Evolutionary conservation across 805 yeast genomes (phyloP).

Genomic region (Wickerhamomyces silvicola): DNA sequence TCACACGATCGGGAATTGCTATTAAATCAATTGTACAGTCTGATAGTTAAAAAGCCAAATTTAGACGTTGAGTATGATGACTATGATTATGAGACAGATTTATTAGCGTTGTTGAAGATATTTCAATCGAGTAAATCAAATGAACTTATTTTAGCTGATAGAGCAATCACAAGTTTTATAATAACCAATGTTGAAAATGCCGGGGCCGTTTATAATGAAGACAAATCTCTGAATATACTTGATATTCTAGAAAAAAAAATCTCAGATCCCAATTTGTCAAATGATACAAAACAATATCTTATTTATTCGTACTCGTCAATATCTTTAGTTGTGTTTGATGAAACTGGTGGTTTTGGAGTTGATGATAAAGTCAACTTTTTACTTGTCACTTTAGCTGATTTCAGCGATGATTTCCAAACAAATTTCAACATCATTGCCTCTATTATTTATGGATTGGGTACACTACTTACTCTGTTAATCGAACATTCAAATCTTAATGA

Average conservation of each 20-base stretch:
- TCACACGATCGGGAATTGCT: slow-evolving; percentile 20
- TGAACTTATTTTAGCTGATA: slow-evolving; percentile 8
- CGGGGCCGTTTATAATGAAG: slow-evolving; percentile 12
- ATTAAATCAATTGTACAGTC: slow-evolving; percentile 18
- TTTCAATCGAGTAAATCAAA: slow-evolving; percentile 14
- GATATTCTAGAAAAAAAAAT: slow-evolving; percentile 15
- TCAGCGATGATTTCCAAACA: slow-evolving; percentile 5
- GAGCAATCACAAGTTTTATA: slow-evolving; percentile 17
- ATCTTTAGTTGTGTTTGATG: slow-evolving; percentile 18
- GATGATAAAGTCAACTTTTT: slow-evolving; percentile 15
- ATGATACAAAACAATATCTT: slow-evolving; percentile 12
- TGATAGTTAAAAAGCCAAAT: slow-evolving; percentile 15
- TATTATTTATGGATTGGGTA: slow-evolving; percentile 19
- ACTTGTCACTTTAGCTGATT: slow-evolving; percentile 10
- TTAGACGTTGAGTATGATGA: slow-evolving; percentile 10
- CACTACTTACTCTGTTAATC: slow-evolving; percentile 16
- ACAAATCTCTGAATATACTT: slow-evolving; percentile 12
- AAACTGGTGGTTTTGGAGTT: slow-evolving; percentile 22
- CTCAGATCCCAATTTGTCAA: slow-evolving; percentile 8
- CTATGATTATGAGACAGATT: slow-evolving; percentile 12
- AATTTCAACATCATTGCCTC: slow-evolving; percentile 13
- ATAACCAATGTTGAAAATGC: slow-evolving; percentile 20
- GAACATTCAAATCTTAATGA: slow-evolving; percentile 13
- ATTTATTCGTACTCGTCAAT: slow-evolving; percentile 20
- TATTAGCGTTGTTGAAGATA: slow-evolving; percentile 11